Evolutionary conservation across 257 asterid species (phyloP).

Genomic region (Penstemon eatonii): DNA sequence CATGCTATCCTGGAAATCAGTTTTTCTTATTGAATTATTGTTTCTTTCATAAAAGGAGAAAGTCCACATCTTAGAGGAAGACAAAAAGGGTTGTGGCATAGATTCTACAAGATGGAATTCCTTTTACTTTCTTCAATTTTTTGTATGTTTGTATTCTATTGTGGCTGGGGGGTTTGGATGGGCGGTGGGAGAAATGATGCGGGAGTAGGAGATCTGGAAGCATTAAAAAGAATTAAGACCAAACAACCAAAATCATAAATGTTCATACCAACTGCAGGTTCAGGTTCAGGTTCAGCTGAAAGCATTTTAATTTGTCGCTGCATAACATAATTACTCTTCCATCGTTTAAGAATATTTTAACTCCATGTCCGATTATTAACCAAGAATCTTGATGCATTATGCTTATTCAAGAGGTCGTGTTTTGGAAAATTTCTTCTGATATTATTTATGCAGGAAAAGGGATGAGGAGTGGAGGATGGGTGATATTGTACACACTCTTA

Average conservation of each 20-base stretch:
- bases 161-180: background rate
- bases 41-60: constrained; percentile 13
- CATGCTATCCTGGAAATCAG: no score
- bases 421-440: constrained; percentile 18
- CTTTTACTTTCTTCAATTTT: constrained; percentile 14
- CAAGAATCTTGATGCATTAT: background rate
- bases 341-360: background rate
- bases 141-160: no score
- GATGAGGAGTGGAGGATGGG: constrained; percentile 99
- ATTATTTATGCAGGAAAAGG: constrained; percentile 62
- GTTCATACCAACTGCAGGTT: background rate
- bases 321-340: background rate
- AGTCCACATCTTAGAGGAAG: background rate
- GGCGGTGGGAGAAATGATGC: constrained; percentile 1
- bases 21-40: constrained; percentile 2
- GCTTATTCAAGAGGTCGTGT: background rate
- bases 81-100: background rate
- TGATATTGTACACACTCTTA: constrained; percentile 77
- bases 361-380: constrained; percentile 3
- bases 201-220: background rate
- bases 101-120: constrained; percentile 17
- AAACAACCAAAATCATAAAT: background rate
- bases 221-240: constrained; percentile 1
- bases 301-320: constrained; percentile 5
- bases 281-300: constrained; percentile 7